Percentiles rank a stretch among this genome's conserved stretches.
Conservation (phyloP, 768 basidiomycete genomes). For the Leccinum uliginosum region DNA sequence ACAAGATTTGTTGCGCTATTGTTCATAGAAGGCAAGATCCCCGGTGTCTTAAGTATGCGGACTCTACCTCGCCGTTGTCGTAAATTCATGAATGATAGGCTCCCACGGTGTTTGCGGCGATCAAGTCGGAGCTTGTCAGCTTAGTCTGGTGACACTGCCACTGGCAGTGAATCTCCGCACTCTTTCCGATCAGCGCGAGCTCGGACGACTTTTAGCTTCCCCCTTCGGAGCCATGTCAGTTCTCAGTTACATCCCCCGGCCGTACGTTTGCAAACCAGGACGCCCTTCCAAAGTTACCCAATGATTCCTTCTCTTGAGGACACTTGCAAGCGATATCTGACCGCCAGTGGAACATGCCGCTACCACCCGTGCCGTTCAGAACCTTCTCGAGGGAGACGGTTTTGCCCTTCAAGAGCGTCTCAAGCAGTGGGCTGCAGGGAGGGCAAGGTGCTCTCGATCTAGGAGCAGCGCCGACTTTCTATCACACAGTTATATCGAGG, state of each 20-base stretch:
- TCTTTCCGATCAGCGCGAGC: neutral
- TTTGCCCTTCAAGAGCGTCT: conserved; percentile 74
- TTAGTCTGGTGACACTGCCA: too few relatives aligned
- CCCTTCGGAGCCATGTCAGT: neutral
- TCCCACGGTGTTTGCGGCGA: too few relatives aligned
- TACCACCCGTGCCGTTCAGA: conserved; percentile 71
- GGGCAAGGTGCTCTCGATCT: conserved; percentile 54
- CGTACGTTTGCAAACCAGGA: conserved; percentile 57
- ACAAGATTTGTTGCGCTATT: too few relatives aligned
- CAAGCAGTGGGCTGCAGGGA: conserved; percentile 67
- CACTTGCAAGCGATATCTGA: conserved; percentile 76
- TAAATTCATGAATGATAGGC: too few relatives aligned
- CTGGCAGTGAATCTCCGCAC: neutral
- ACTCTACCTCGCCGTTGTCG: too few relatives aligned
- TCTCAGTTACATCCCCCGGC: conserved; percentile 1
- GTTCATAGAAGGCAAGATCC: too few relatives aligned
- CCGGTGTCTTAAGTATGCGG: too few relatives aligned
- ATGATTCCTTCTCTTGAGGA: conserved; percentile 77
- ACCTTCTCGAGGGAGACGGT: conserved; percentile 82
- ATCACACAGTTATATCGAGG: conserved; percentile 81
- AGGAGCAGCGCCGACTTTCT: neutral
- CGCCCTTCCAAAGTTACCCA: conserved; percentile 84
- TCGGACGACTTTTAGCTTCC: neutral
- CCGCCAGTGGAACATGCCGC: conserved; percentile 72
- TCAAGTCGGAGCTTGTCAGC: too few relatives aligned